Percentiles rank a stretch among this genome's conserved stretches.
Conservation (phyloP, 2,329 filamentous ascomycete genomes). For the Fusarium nygamai region DNA sequence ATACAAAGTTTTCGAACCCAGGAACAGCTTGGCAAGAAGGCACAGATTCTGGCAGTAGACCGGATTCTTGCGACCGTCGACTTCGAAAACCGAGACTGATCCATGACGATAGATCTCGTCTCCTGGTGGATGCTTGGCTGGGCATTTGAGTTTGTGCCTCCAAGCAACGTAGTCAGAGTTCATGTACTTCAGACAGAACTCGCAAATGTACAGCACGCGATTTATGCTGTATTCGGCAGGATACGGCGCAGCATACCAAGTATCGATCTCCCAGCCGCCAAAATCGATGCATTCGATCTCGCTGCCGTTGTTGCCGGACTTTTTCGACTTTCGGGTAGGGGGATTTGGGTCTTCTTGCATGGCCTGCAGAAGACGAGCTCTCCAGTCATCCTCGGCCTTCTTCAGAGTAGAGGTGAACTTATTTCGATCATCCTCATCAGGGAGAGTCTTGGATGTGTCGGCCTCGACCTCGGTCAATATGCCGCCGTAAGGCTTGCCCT, state of each 20-base stretch:
- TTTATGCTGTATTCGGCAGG: conserved; percentile 98
- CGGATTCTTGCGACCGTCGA: conserved; percentile 95
- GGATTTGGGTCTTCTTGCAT: conserved; percentile 72
- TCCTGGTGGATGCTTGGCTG: conserved; percentile 94
- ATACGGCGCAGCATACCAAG: conserved; percentile 98
- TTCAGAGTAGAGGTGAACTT: conserved; percentile 91
- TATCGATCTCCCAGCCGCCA: conserved; percentile 97
- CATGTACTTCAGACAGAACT: conserved; percentile 99
- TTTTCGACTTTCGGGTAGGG: conserved; percentile 73
- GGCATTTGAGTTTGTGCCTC: conserved; percentile 97
- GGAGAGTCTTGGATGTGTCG: conserved; percentile 89
- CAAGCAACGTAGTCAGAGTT: conserved; percentile 98
- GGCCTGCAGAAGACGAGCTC: conserved; percentile 67
- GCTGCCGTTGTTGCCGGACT: conserved; percentile 85
- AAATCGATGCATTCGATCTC: conserved; percentile 99
- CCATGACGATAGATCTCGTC: conserved; percentile 97
- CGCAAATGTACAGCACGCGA: conserved; percentile 96
- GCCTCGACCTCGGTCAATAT: conserved; percentile 90
- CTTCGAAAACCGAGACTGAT: conserved; percentile 94
- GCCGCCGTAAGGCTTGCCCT: conserved; percentile 94
- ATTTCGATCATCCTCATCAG: conserved; percentile 80
- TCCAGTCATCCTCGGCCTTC: conserved; percentile 92
- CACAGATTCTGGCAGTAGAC: conserved; percentile 99
- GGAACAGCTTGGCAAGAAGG: conserved; percentile 92
- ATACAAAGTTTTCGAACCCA: conserved; percentile 98